Percentiles rank a stretch among this genome's conserved stretches.
Evolutionary conservation across 176 grass and related monocot genomes (phyloP).

Genomic region (Typha latifolia): DNA sequence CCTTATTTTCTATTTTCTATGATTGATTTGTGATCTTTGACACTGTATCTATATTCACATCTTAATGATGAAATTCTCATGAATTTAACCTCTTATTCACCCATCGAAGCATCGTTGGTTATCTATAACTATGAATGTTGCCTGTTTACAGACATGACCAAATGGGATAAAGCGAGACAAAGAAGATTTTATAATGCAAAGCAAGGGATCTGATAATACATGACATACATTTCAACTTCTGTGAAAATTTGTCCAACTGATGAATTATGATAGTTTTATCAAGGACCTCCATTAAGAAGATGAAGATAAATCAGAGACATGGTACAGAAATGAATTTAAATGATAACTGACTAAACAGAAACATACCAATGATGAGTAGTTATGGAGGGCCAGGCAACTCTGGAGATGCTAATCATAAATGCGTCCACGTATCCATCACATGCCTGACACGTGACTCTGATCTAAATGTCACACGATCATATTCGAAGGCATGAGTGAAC

Average conservation of each 20-base stretch:
- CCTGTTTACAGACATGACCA: no score
- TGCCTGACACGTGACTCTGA: conserved; percentile 32
- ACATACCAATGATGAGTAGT: conserved; percentile 16
- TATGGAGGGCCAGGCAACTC: neutral
- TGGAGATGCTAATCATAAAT: conserved; percentile 9
- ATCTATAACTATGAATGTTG: no score
- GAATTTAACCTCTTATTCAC: neutral
- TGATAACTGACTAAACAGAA: conserved; percentile 18
- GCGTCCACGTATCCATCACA: conserved; percentile 28
- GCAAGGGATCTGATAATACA: neutral
- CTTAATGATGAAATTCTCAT: neutral
- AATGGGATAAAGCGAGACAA: no score
- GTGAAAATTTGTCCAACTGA: neutral
- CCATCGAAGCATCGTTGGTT: neutral
- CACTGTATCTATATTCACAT: neutral
- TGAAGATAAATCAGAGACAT: neutral
- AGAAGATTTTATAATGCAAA: neutral
- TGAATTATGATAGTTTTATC: neutral
- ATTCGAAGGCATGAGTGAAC: conserved; percentile 15
- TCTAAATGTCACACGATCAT: conserved; percentile 19
- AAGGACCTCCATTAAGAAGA: neutral
- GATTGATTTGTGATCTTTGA: neutral
- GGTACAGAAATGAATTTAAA: neutral
- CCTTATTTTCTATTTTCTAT: neutral
- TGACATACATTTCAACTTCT: neutral